Evolutionary conservation across 225 moss, liverwort and hornwort genomes (phyloP).

Genomic region (Straminergon stramineum): DNA sequence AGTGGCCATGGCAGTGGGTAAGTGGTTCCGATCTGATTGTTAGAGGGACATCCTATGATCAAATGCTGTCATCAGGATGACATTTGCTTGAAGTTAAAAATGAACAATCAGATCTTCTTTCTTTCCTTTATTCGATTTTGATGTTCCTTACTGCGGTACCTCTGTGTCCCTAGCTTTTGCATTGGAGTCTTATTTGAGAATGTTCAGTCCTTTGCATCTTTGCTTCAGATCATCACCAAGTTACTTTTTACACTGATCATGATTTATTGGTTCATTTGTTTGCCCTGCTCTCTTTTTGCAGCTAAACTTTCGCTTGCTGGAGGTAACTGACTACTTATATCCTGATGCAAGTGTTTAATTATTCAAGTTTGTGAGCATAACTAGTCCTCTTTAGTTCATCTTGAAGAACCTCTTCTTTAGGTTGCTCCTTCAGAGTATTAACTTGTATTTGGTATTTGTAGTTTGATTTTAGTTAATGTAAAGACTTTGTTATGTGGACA

Average conservation of each 20-base stretch:
- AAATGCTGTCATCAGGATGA: not conserved
- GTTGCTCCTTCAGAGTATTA: not conserved
- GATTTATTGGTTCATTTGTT: not conserved
- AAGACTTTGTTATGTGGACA: not conserved
- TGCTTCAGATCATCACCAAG: not conserved
- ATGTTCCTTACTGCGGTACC: not conserved
- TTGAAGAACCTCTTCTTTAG: not conserved
- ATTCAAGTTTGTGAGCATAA: conserved; percentile 2
- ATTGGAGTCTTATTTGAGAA: not conserved
- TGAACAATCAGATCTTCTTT: not conserved
- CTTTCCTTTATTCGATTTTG: not conserved
- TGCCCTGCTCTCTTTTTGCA: conserved; percentile 38
- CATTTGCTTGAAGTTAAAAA: not conserved
- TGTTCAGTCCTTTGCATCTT: not conserved
- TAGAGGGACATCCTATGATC: not conserved
- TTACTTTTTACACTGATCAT: not conserved
- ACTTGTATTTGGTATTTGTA: not conserved
- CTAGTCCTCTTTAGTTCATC: not conserved
- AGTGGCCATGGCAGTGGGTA: conserved; percentile 98
- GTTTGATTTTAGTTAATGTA: not conserved
- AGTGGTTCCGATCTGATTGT: conserved; percentile 2
- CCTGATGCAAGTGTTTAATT: not conserved
- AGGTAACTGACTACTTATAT: conserved; percentile 40
- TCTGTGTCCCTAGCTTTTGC: not conserved
- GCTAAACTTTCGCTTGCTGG: conserved; percentile 91